Evolutionary conservation across 768 basidiomycete species (phyloP).

Genomic region (Tylopilus rubrobrunneus): DNA sequence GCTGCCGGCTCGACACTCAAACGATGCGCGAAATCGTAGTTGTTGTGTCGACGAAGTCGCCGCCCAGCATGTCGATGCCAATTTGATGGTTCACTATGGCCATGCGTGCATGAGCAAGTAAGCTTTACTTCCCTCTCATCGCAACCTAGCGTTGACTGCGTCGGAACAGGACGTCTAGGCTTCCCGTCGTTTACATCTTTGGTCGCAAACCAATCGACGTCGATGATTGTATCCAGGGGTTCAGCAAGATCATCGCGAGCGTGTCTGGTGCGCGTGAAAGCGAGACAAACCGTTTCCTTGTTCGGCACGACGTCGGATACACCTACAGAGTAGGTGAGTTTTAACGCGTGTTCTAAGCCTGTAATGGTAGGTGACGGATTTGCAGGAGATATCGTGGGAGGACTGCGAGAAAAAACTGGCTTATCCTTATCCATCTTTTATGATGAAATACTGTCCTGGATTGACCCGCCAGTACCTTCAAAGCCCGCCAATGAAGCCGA

Average conservation of each 20-base stretch:
- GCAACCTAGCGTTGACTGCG: not conserved
- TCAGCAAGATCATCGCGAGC: conserved; percentile 35
- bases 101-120: conserved; percentile 94
- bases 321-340: conserved; percentile 58
- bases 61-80: conserved; percentile 89
- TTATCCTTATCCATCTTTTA: conserved; percentile 35
- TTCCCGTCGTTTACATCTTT: conserved; percentile 90
- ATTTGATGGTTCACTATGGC: conserved; percentile 91
- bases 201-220: conserved; percentile 68
- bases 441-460: conserved; percentile 28
- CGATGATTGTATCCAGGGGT: conserved; percentile 41
- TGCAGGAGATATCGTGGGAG: conserved; percentile 17
- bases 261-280: not conserved
- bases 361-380: not conserved
- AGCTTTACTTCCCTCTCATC: conserved; percentile 26
- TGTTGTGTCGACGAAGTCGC: conserved; percentile 98
- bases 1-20: not conserved
- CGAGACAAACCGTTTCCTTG: conserved; percentile 36
- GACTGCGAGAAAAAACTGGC: conserved; percentile 22
- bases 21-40: conserved; percentile 27
- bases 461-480: conserved; percentile 11
- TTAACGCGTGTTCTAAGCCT: not conserved
- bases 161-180: conserved; percentile 64
- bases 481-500: not conserved
- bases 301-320: conserved; percentile 79